phyloP scores from a whole-genome alignment of 306 rosid genomes.

The Cicer chorassanicum region DNA sequence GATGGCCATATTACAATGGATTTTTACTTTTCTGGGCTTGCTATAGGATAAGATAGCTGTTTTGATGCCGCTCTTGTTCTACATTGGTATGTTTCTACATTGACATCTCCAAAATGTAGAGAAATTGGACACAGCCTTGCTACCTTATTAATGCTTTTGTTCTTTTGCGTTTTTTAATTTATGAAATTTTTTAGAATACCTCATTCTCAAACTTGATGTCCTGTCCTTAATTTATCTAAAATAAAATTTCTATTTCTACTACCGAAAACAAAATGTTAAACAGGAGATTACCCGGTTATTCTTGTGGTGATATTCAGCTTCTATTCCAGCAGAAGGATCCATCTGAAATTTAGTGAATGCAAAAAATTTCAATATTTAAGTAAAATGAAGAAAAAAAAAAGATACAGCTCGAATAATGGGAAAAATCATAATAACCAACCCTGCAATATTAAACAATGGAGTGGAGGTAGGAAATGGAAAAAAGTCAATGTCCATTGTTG shows the following conservation, averaged over 20 bases:
- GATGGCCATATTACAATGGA: not conserved
- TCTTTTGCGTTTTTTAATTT: not conserved
- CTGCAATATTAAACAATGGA: constrained; percentile 11
- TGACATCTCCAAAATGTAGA: too few species aligned
- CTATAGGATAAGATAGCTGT: not conserved
- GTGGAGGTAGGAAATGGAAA: constrained; percentile 1
- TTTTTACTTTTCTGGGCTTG: not conserved
- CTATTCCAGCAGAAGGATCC: constrained; percentile 91
- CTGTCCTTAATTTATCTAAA: constrained; percentile 17
- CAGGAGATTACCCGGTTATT: constrained; percentile 67
- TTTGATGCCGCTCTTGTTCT: not conserved
- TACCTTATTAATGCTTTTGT: not conserved
- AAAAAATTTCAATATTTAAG: constrained; percentile 35
- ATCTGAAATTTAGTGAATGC: constrained; percentile 61
- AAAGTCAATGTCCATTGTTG: constrained; percentile 14
- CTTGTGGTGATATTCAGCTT: constrained; percentile 91
- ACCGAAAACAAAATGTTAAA: constrained; percentile 5
- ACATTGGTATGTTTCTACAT: too few species aligned
- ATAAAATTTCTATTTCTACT: not conserved
- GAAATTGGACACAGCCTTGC: not conserved
- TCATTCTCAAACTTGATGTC: not conserved
- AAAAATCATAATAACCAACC: constrained; percentile 26
- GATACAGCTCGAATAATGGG: constrained; percentile 10
- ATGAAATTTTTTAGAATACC: not conserved
- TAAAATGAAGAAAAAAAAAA: not conserved